Conservation (phyloP, 768 basidiomycete genomes). For the Hericium rajendrae region DNA sequence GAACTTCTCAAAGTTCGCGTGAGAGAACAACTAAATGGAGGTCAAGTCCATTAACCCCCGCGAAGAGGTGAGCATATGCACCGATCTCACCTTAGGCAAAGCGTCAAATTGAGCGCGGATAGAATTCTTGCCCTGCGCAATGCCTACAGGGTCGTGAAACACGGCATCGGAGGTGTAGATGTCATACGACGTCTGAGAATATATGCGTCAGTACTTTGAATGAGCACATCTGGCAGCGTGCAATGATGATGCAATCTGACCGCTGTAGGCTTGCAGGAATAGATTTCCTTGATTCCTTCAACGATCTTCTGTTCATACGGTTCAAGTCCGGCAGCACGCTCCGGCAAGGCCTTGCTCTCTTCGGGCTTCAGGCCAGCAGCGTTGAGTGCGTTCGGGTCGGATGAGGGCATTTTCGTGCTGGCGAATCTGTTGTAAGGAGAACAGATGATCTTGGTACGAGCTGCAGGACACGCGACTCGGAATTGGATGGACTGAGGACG, state of each 20-base stretch:
- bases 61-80: not conserved
- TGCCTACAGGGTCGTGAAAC: slow-evolving; percentile 36
- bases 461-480: not conserved
- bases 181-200: slow-evolving; percentile 29
- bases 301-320: slow-evolving; percentile 22
- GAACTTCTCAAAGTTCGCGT: slow-evolving; percentile 33
- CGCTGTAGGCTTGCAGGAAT: slow-evolving; percentile 3
- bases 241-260: not conserved
- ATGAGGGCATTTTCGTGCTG: slow-evolving; percentile 8
- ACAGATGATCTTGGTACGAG: not conserved
- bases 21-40: slow-evolving; percentile 28
- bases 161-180: slow-evolving; percentile 32
- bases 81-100: slow-evolving; percentile 27
- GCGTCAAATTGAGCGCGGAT: slow-evolving; percentile 36
- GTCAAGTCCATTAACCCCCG: not conserved
- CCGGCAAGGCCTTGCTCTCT: slow-evolving; percentile 28
- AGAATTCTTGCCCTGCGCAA: slow-evolving; percentile 29
- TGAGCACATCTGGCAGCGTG: no score
- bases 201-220: not conserved
- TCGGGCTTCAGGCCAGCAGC: slow-evolving; percentile 31
- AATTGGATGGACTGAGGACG: not conserved
- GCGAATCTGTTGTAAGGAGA: not conserved
- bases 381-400: slow-evolving; percentile 18
- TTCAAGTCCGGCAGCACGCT: slow-evolving; percentile 25
- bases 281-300: slow-evolving; percentile 32